These are phyloP conservation scores for Diaporthe helianthi DNA, from an alignment of 2,329 filamentous ascomycete species.

Conservation along the genomic window DNA sequence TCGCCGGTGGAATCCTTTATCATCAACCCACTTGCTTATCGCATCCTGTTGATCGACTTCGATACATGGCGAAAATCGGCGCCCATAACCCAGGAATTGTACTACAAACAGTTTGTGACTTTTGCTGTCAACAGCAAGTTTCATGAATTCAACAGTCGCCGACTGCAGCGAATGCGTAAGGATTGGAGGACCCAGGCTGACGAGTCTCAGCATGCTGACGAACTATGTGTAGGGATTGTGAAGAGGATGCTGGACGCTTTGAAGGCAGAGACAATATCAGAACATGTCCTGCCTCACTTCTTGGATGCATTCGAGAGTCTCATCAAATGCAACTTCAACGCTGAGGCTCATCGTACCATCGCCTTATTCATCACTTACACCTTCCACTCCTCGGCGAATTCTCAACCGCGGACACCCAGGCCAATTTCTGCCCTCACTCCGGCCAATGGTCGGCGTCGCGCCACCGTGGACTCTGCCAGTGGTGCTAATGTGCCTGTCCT, in stretches of 20 bases:
- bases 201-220: conserved; percentile 34
- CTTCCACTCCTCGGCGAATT: conserved; percentile 67
- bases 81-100: conserved; percentile 79
- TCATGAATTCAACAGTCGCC: conserved; percentile 88
- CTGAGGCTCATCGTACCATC: conserved; percentile 84
- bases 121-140: conserved; percentile 92
- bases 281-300: conserved; percentile 77
- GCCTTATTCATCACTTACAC: conserved; percentile 94
- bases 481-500: conserved; percentile 44
- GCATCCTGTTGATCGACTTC: conserved; percentile 88
- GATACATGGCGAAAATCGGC: conserved; percentile 90
- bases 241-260: conserved; percentile 89
- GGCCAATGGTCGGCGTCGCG: conserved; percentile 47
- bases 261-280: conserved; percentile 80
- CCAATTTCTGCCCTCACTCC: conserved; percentile 44
- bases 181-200: conserved; percentile 35
- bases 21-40: conserved; percentile 93
- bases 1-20: conserved; percentile 88
- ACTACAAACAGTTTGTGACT: conserved; percentile 89
- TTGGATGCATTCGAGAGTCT: conserved; percentile 80
- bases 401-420: conserved; percentile 60
- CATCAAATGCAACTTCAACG: conserved; percentile 80
- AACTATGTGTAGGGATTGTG: conserved; percentile 70
- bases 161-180: conserved; percentile 89
- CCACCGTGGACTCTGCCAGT: conserved; percentile 41